phyloP scores from a whole-genome alignment of 2,329 filamentous ascomycete species.

The Scleromitrula shiraiana region DNA sequence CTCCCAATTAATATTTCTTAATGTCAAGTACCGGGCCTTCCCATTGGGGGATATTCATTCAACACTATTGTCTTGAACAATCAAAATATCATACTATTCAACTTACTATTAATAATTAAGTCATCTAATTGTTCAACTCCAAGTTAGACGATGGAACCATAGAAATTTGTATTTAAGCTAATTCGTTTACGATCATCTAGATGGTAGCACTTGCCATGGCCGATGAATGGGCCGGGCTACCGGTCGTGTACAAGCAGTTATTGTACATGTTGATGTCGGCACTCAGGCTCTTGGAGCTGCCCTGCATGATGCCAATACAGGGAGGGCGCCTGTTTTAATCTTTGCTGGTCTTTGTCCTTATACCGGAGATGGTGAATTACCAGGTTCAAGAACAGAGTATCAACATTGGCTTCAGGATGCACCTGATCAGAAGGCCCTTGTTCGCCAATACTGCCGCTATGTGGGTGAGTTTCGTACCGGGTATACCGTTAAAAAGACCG shows the following conservation, averaged over 20 bases:
- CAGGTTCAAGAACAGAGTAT: not conserved
- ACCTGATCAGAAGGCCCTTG: not conserved
- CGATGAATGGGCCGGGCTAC: conserved; percentile 61
- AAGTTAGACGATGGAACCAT: too few species aligned
- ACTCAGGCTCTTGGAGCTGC: conserved; percentile 64
- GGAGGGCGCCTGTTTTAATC: not conserved
- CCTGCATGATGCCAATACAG: conserved; percentile 30
- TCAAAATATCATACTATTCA: too few species aligned
- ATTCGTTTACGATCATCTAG: too few species aligned
- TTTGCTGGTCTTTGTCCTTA: not conserved
- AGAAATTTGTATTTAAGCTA: too few species aligned
- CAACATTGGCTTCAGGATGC: conserved; percentile 3
- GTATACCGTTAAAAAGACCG: not conserved
- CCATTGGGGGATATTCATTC: too few species aligned
- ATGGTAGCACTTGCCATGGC: conserved; percentile 70
- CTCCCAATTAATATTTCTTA: too few species aligned
- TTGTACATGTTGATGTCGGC: conserved; percentile 64
- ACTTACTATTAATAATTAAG: too few species aligned
- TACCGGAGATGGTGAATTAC: not conserved
- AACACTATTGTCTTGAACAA: too few species aligned
- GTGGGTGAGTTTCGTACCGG: conserved; percentile 1
- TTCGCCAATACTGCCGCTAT: conserved; percentile 1
- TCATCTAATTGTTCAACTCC: too few species aligned
- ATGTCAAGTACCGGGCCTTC: too few species aligned
- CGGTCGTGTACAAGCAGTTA: conserved; percentile 56